Conservation (phyloP, 2,329 filamentous ascomycete genomes). For the Trichocomaceae sp. region DNA sequence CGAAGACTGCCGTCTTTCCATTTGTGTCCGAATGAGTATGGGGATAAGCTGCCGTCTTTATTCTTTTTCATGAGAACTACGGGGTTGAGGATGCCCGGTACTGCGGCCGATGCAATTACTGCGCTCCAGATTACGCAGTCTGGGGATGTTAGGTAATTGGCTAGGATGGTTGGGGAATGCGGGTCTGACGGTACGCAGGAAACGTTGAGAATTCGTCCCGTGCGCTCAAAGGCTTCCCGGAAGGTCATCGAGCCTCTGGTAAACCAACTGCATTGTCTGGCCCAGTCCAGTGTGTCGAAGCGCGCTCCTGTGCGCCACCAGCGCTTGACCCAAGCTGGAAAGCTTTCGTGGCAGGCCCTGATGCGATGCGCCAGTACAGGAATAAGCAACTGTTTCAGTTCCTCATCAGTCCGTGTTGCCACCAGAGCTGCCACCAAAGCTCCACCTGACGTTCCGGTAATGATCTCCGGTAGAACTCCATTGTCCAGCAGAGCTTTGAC, state of each 20-base stretch:
- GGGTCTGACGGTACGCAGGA: constrained; percentile 94
- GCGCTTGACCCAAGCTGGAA: constrained; percentile 67
- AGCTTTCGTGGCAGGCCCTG: constrained; percentile 73
- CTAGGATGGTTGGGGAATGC: constrained; percentile 83
- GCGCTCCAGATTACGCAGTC: constrained; percentile 99
- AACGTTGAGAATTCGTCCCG: constrained; percentile 90
- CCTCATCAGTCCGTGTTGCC: constrained; percentile 83
- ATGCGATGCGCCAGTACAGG: constrained; percentile 82
- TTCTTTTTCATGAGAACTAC: constrained; percentile 89
- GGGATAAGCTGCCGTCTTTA: constrained; percentile 66
- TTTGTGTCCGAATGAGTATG: constrained; percentile 96
- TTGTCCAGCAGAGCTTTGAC: constrained; percentile 84
- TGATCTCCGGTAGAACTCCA: constrained; percentile 79
- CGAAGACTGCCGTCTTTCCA: constrained; percentile 96
- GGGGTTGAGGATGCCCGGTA: constrained; percentile 91
- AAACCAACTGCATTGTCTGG: constrained; percentile 78
- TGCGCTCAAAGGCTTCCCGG: constrained; percentile 86
- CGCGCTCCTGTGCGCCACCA: constrained; percentile 92
- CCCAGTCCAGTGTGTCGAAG: constrained; percentile 93
- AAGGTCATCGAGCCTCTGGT: constrained; percentile 88
- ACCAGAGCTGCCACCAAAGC: constrained; percentile 82
- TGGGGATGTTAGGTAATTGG: constrained; percentile 89
- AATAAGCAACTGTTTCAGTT: constrained; percentile 75
- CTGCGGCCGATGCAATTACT: constrained; percentile 86
- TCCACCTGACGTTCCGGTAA: constrained; percentile 92